Evolutionary conservation across 805 yeast species (phyloP), one percentile per base, ranked within the genome.

Genomic region (Metschnikowia henanensis): DNA sequence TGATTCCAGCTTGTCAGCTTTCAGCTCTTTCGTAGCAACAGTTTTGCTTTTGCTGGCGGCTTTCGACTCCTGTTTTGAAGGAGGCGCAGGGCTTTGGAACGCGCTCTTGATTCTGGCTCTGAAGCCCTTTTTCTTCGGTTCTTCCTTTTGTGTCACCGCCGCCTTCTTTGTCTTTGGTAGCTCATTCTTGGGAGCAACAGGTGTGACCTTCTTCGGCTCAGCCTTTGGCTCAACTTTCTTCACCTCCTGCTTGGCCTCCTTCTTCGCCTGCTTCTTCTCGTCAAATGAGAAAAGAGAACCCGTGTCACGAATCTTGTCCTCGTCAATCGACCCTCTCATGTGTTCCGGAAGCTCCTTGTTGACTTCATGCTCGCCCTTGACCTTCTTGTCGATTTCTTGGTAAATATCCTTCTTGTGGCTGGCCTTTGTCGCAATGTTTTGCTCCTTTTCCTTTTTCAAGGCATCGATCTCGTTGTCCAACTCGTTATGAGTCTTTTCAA

Each of bases 321-420:
- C 75, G 46, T 68, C 61, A 12, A 71, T 52, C 5, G 61, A 60
- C 15, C 45, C 58, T 46, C 65, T 69, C 55, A 79, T 64, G 60
- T 79, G 84, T 37, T 74, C 80, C 10, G 84, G 84, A 48, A 76
- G 69, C 43, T 68, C 75, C 12, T 51, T 57, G 52, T 77, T 77
- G 53, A 79, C 74, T 42, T 65, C 68, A 53, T 68, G 73, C 52
- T 73, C 79, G 39, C 75, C 77, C 38, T 62, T 78, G 63, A 71
- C 70, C 51, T 59, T 56, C 25, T 62, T 61, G 19, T 65, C 66
- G 26, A 70, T 50, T 5, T 56, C 57, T 12, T 43, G 43, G 45
- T 57, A 52, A 44, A 71, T 70, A 26, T 61, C 66, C 31, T 64
- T 55, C 52, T 66, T 59, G 48, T 73, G 66, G 23, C 58, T 39